Percentiles rank a stretch among this genome's conserved stretches.
phyloP scores from a whole-genome alignment of 192 early-diverging fungal species.

The Linnemannia hyalina region DNA sequence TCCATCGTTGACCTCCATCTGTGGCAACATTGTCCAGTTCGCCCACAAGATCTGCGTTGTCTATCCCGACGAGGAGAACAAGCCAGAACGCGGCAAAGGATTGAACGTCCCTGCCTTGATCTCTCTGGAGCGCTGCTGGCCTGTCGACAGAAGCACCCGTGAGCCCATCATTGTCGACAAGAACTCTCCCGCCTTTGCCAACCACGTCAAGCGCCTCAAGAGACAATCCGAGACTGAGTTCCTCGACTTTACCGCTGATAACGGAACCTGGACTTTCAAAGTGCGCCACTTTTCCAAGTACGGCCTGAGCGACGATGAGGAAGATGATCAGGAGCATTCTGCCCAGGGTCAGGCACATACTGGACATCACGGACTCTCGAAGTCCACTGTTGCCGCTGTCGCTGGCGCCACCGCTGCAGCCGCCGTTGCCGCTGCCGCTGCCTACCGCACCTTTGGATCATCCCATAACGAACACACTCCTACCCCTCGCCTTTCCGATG shows the following conservation, averaged over 20 bases:
- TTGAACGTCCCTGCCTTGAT: slow-evolving; percentile 91
- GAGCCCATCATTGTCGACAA: slow-evolving; percentile 71
- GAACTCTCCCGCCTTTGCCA: slow-evolving; percentile 75
- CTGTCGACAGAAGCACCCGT: slow-evolving; percentile 83
- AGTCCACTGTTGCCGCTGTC: neutral
- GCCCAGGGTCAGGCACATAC: neutral
- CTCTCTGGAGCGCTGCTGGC: slow-evolving; percentile 85
- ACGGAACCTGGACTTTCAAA: slow-evolving; percentile 92
- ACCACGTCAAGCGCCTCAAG: slow-evolving; percentile 78
- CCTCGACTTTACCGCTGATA: slow-evolving; percentile 75
- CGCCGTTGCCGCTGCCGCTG: neutral
- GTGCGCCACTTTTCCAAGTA: slow-evolving; percentile 91
- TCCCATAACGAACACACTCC: neutral
- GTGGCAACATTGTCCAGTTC: slow-evolving; percentile 86
- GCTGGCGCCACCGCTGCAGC: neutral
- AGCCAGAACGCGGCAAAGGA: slow-evolving; percentile 86
- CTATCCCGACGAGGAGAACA: slow-evolving; percentile 84
- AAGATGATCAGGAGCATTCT: slow-evolving; percentile 66
- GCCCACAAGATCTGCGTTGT: slow-evolving; percentile 76
- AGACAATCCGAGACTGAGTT: slow-evolving; percentile 83
- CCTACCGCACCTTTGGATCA: neutral
- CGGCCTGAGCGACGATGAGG: slow-evolving; percentile 79
- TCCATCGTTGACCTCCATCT: slow-evolving; percentile 68
- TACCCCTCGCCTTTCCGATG: neutral
- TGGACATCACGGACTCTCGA: neutral